Conservation (phyloP, 2,329 filamentous ascomycete species). For the Niveomyces coronatus region DNA sequence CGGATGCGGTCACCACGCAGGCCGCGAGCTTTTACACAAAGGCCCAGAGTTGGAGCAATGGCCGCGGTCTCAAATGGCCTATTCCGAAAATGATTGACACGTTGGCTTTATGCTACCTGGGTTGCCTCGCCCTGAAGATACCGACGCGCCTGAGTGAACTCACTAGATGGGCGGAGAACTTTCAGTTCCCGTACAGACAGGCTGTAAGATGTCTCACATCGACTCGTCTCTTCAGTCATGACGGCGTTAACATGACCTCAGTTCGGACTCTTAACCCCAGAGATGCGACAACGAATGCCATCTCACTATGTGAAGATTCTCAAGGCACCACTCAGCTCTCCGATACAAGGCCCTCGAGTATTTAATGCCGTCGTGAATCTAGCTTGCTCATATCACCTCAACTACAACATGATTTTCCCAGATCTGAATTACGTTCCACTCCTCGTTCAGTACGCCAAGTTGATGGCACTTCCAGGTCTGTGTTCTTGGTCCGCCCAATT, state of each 20-base stretch:
- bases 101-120: slow-evolving; percentile 71
- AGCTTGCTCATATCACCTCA: slow-evolving; percentile 50
- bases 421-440: slow-evolving; percentile 60
- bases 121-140: slow-evolving; percentile 61
- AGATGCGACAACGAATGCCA: slow-evolving; percentile 57
- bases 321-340: slow-evolving; percentile 34
- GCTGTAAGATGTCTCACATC: slow-evolving; percentile 36
- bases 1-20: slow-evolving; percentile 13
- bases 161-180: slow-evolving; percentile 53
- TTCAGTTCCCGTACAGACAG: slow-evolving; percentile 61
- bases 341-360: slow-evolving; percentile 45
- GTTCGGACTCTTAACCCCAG: slow-evolving; percentile 48
- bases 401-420: slow-evolving; percentile 64
- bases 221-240: background rate
- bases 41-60: slow-evolving; percentile 34
- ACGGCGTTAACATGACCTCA: slow-evolving; percentile 18
- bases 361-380: slow-evolving; percentile 54
- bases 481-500: too few species aligned
- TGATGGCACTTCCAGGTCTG: slow-evolving; percentile 65
- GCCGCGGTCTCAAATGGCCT: slow-evolving; percentile 37
- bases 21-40: slow-evolving; percentile 21
- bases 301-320: slow-evolving; percentile 48
- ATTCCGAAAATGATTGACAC: slow-evolving; percentile 64
- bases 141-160: slow-evolving; percentile 70
- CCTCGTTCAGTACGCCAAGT: slow-evolving; percentile 57